A percentile compares a stretch with the other conserved stretches of the same genome.
These are phyloP conservation scores for Zygosaccharomyces kombuchaensis DNA, from an alignment of 805 yeast species.

Conservation along the genomic window DNA sequence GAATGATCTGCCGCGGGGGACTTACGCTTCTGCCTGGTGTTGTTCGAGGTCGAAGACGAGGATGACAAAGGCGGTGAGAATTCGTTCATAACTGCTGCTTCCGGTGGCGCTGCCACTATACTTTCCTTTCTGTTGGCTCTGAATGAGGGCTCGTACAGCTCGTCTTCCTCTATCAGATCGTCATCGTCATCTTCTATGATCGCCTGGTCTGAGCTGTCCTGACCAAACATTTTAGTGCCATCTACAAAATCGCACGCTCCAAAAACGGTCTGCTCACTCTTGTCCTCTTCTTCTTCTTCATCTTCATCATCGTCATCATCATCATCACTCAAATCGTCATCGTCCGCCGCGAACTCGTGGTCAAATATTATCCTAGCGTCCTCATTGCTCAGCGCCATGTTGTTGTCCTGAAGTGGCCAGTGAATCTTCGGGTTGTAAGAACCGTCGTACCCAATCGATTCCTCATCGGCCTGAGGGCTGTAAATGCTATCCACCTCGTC, in stretches of 20 bases:
- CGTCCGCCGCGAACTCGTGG: conserved; percentile 27
- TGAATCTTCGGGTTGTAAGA: conserved; percentile 17
- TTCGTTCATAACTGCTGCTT: neutral
- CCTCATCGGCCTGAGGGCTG: conserved; percentile 19
- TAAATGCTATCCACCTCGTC: conserved; percentile 15
- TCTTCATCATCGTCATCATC: conserved; percentile 29
- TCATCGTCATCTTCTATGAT: conserved; percentile 16
- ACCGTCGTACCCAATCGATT: conserved; percentile 15
- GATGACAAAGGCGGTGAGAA: neutral
- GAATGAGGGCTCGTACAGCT: conserved; percentile 17
- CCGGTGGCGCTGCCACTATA: conserved; percentile 9
- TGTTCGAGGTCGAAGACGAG: neutral
- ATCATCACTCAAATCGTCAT: conserved; percentile 28
- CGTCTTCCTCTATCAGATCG: conserved; percentile 21
- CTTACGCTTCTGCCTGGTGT: neutral
- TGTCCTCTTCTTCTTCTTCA: conserved; percentile 12
- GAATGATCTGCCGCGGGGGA: neutral
- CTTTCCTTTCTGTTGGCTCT: conserved; percentile 15
- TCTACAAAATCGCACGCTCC: conserved; percentile 15
- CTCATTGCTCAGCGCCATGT: conserved; percentile 23
- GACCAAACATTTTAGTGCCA: conserved; percentile 6
- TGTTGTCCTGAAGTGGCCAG: conserved; percentile 29
- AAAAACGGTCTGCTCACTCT: conserved; percentile 4
- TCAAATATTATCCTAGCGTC: conserved; percentile 32
- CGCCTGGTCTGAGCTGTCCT: conserved; percentile 9